Evolutionary conservation across 345 rosid species (phyloP), one percentile per base, ranked within the genome.

Genomic region (Syzygium oleosum): DNA sequence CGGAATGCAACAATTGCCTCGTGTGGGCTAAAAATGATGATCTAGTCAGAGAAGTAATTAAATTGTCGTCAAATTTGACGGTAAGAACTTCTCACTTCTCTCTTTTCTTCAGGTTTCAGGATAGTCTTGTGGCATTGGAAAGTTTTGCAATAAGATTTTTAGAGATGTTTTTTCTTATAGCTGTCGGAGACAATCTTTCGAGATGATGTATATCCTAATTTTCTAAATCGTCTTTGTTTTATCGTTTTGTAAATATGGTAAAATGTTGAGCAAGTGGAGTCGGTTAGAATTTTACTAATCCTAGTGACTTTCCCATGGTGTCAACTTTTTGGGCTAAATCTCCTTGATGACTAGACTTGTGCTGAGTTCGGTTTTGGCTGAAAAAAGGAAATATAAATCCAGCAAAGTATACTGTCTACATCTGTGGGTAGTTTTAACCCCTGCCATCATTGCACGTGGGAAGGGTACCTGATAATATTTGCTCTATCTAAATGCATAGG

Each of bases 1-100:
- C 85, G 38, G 86, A 68, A 86, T 96, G 99, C 90, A 91, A 89
- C 89, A 96, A 93, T 59, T 98, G 99, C 90, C 84, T 98, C 46
- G 88, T 96, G 87, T 96, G 99, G 99, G 97, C 98, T 22, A 98
- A 98, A 93, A 96, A 97, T 13, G 99, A 98, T 89, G 93, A 54
- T 89, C 91, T 98, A 78, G 95, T 93, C 4, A 96, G 96, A 90
- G 99, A 94, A 84, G 84, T 98, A 49, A 93, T 98, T 88, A 95
- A 84, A 85, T 91, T 85, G 88, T 93, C 96, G 65, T 88, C 95
- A 9, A 90, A 95, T 92, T 80, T 90, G 73, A 86, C 59, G 88
- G 99, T 98, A 91, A 92, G 91, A 25, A 8, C 73, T 29, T 34
- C 56, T 23, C 63, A 52, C 68, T 56, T 79, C 52, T 68, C 23